Evolutionary conservation across 306 rosid species (phyloP), one percentile per base, ranked within the genome.

Genomic region (Mucuna pruriens): DNA sequence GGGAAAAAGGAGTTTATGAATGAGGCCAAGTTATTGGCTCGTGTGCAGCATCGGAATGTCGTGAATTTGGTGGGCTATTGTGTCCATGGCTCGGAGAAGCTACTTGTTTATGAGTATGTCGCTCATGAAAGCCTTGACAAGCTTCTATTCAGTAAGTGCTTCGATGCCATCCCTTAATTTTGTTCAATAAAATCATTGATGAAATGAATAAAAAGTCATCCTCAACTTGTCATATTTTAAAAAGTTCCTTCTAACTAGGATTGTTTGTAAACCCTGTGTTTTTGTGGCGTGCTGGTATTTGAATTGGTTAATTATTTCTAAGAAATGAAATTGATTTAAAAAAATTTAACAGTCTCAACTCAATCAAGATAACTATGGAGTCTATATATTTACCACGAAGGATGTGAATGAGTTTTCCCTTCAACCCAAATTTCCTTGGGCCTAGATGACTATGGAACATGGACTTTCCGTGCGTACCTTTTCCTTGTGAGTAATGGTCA

Each of bases 91-190:
- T 25, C 31, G 0, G 99, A 95, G 83, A 93, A 95, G 80, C 80
- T 95, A 57, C 99, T 93, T 22, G 99, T 95, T 76, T 95, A 95
- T 70, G 98, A 95, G 88, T 95, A 95, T 31, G 93, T 95, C 38
- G 7, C 60, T 13, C 84, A 91, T 75, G 99, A 95, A 87, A 95
- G 99, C 84, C 89, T 95, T 8, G 99, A 95, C 88, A 93, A 95
- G 77, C 87, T 93, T 88, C 92, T 95, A 26, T 95, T 95, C 84
- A 95, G 99, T 95, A 85, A 91, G 99, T 86, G 31, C 64, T 84
- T 71, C 69, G 17, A 7, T 40, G 1, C 79, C 22, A 40, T 12
- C 4, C 17, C 39, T 38, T 61, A 72, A 1, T 54, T 33, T 7
- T 31, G 36, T 25, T 60, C 34, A 34, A 63, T 9, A 51, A 33